Conservation (phyloP, 257 asterid genomes). For the Cordia subcordata region DNA sequence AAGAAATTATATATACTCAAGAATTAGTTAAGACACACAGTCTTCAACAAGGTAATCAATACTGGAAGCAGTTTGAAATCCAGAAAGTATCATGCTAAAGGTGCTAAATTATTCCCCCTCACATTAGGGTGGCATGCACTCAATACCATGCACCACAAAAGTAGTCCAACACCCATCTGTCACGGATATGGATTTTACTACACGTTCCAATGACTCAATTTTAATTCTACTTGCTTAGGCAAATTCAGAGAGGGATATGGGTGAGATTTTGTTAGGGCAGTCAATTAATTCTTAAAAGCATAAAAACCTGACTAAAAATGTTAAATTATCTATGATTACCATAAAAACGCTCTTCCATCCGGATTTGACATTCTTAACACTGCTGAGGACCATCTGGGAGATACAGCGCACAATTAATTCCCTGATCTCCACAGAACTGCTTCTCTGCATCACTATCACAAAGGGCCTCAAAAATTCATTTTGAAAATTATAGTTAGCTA, state of each 20-base stretch:
- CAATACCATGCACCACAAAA: too few relatives aligned
- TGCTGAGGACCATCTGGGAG: constrained; percentile 98
- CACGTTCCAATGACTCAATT: neutral
- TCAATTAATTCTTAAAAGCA: neutral
- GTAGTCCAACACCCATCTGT: too few relatives aligned
- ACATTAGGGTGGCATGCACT: too few relatives aligned
- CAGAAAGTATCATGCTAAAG: neutral
- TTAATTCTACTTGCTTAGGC: neutral
- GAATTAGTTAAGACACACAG: neutral
- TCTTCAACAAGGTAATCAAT: neutral
- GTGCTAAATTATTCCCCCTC: too few relatives aligned
- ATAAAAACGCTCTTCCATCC: constrained; percentile 99
- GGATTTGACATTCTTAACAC: constrained; percentile 91
- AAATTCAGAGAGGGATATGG: neutral
- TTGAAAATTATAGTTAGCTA: constrained; percentile 96
- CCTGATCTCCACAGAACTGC: constrained; percentile 86
- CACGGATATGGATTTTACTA: neutral
- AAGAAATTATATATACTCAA: neutral
- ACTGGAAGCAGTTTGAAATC: neutral
- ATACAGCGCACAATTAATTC: constrained; percentile 94
- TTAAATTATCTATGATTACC: constrained; percentile 40
- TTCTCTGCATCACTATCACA: constrained; percentile 90
- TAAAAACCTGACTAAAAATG: neutral
- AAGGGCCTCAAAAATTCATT: constrained; percentile 96
- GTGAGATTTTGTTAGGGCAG: neutral